Base-by-base conservation (phyloP, 345 rosid genomes). In the Excoecaria agallocha region DNA sequence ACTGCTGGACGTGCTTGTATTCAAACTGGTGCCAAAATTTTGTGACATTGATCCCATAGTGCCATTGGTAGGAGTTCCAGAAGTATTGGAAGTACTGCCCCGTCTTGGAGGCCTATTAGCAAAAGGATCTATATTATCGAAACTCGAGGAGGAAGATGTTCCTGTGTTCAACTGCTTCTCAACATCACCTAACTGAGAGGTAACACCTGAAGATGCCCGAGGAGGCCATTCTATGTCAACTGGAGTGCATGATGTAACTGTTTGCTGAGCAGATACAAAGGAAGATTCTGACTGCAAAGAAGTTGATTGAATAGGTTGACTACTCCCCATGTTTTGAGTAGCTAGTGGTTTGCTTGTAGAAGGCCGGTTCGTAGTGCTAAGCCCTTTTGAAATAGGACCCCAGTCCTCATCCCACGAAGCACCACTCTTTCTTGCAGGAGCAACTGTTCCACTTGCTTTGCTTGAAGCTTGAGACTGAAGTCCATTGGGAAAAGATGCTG, bases 201-300 rank as follows among this genome's bases (percentile, higher is more conserved):
- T 75, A 55, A 37, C 68, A 41, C 72, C 85, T 37, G 84, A 83
- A 54, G 90, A 80, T 67, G 82, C 74, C 65, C 78, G 84, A 75
- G 99, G 98, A 74, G 97, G 98, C 99, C 99, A 95, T 83, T 92
- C 97, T 12, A 91, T 79, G 62, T 90, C 97, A 51, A 89, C 93
- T 10, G 94, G 85, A 78, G 91, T 81, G 83, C 94, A 90, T 73
- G 91, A 72, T 66, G 83, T 74, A 3, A 83, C 78, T 22, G 85
- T 75, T 80, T 81, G 68, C 84, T 83, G 86, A 79, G 79, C 82
- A 56, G 88, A 83, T 48, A 63, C 30, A 61, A 51, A 45, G 13
- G 90, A 77, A 17, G 85, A 66, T 69, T 85, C 83, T 68, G 85
- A 77, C 70, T 76, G 85, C 66, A 57, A 79, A 54, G 87, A 69